phyloP scores from a whole-genome alignment of 1,284 basidiomycete species.

The Polyporus tsugae region DNA sequence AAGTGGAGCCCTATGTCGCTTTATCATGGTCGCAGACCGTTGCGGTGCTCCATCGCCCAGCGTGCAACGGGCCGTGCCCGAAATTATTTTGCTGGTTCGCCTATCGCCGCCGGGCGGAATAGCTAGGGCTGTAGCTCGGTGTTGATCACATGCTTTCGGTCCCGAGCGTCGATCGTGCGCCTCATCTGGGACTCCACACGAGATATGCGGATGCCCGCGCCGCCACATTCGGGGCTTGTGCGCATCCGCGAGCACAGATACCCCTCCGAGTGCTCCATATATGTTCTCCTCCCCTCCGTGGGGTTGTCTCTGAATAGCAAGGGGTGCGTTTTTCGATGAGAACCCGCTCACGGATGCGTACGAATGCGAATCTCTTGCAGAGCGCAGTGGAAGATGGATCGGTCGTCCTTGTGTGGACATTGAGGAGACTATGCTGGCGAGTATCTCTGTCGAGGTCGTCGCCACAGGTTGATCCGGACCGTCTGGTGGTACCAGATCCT shows the following conservation, averaged over 20 bases:
- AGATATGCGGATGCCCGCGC: not conserved
- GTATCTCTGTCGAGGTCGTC: not conserved
- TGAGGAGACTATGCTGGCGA: not conserved
- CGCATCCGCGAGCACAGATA: not conserved
- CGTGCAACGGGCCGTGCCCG: not conserved
- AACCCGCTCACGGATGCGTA: not conserved
- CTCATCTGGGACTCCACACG: not conserved
- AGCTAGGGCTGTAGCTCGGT: not conserved
- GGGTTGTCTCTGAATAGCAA: not conserved
- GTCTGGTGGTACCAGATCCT: not conserved
- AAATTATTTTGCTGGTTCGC: not conserved
- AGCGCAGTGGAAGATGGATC: not conserved
- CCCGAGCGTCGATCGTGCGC: slow-evolving; percentile 8
- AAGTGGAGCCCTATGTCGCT: not conserved
- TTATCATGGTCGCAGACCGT: not conserved
- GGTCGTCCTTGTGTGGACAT: not conserved
- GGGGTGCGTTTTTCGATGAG: not conserved
- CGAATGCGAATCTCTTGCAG: not conserved
- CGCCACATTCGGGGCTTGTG: slow-evolving; percentile 1
- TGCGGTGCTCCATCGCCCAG: not conserved
- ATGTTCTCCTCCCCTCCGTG: not conserved
- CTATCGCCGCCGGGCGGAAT: not conserved
- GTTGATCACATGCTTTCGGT: not conserved
- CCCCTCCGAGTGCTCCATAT: not conserved
- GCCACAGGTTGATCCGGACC: not conserved